Conservation (phyloP, 495 filamentous ascomycete species). For the Penicillium pulvis region DNA sequence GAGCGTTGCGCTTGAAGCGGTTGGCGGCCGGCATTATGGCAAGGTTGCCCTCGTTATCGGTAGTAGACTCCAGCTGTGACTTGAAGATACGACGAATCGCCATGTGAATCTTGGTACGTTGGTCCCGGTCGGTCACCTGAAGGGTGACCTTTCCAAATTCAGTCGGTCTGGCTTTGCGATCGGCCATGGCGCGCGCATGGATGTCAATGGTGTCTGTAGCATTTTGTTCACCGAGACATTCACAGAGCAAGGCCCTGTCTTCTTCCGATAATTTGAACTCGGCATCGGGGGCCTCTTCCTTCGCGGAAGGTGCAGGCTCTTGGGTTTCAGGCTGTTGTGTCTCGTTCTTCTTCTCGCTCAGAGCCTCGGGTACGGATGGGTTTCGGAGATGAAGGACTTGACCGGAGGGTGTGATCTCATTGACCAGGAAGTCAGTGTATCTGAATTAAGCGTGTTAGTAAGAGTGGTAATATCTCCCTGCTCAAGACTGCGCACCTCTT, state of each 20-base stretch:
- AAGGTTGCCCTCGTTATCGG: slow-evolving; percentile 60
- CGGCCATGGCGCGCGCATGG: slow-evolving; percentile 46
- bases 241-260: slow-evolving; percentile 46
- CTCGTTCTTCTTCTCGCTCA: slow-evolving; percentile 7
- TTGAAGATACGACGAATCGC: slow-evolving; percentile 68
- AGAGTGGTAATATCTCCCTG: not conserved
- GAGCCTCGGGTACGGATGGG: slow-evolving; percentile 34
- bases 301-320: slow-evolving; percentile 11
- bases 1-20: slow-evolving; percentile 38
- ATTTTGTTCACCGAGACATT: slow-evolving; percentile 47
- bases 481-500: slow-evolving; percentile 47
- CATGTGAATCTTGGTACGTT: slow-evolving; percentile 66
- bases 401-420: slow-evolving; percentile 82
- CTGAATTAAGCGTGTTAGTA: slow-evolving; percentile 40
- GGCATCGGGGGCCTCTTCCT: slow-evolving; percentile 15
- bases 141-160: slow-evolving; percentile 47
- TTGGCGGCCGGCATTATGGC: slow-evolving; percentile 53
- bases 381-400: slow-evolving; percentile 73
- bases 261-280: slow-evolving; percentile 46
- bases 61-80: slow-evolving; percentile 65
- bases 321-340: slow-evolving; percentile 8
- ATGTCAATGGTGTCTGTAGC: slow-evolving; percentile 42
- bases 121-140: slow-evolving; percentile 56
- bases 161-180: slow-evolving; percentile 40
- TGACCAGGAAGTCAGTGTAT: slow-evolving; percentile 94